These are phyloP conservation scores for Fusarium coffeatum DNA, from an alignment of 2,329 filamentous ascomycete species.

Conservation along the genomic window DNA sequence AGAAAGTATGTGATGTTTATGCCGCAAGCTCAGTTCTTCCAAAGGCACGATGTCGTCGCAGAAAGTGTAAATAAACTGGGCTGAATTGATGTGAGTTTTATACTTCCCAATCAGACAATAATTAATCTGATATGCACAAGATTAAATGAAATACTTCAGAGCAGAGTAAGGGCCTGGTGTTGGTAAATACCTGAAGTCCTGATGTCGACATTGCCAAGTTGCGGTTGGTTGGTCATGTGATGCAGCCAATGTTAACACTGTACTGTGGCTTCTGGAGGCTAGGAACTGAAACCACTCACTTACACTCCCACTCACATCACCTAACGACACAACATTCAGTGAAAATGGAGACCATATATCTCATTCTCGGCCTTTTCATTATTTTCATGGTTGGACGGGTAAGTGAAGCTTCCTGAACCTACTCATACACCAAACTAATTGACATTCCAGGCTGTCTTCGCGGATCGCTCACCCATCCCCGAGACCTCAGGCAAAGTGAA, in stretches of 20 bases:
- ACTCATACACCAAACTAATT: conserved; percentile 5
- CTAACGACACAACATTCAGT: background rate
- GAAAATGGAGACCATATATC: conserved; percentile 39
- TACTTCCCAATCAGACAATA: too few species aligned
- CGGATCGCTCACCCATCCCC: conserved; percentile 51
- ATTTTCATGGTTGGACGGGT: conserved; percentile 33
- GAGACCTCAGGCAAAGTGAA: conserved; percentile 55
- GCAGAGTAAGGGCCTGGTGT: too few species aligned
- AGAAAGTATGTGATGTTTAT: too few species aligned
- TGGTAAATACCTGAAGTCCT: too few species aligned
- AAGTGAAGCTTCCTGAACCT: background rate
- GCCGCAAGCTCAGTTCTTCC: too few species aligned
- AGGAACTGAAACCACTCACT: background rate
- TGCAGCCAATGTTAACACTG: background rate
- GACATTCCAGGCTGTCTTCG: conserved; percentile 24
- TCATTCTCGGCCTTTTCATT: conserved; percentile 33
- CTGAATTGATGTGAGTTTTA: too few species aligned
- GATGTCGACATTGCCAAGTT: background rate
- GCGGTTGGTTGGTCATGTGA: conserved; percentile 20
- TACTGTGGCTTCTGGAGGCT: background rate
- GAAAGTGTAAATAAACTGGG: too few species aligned
- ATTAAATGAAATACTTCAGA: too few species aligned
- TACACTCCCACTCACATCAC: background rate
- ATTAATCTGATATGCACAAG: too few species aligned
- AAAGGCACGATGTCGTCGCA: too few species aligned